These are phyloP conservation scores for Boeremia exigua DNA, from an alignment of 2,329 filamentous ascomycete genomes.

Conservation along the genomic window DNA sequence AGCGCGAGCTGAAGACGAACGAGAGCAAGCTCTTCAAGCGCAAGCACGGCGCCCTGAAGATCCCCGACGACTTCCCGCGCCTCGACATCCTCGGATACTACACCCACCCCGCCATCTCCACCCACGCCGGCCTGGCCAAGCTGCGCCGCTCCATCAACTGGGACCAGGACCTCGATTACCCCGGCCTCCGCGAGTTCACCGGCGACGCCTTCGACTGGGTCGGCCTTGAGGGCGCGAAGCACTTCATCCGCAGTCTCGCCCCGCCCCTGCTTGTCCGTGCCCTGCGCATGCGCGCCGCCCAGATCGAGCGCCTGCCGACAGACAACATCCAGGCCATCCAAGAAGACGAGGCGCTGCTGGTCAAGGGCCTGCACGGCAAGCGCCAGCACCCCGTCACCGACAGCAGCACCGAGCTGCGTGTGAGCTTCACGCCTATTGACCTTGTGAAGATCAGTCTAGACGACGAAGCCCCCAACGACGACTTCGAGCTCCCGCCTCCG, in stretches of 20 bases:
- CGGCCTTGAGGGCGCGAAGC: conserved; percentile 76
- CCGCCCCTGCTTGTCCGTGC: conserved; percentile 74
- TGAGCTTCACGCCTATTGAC: conserved; percentile 77
- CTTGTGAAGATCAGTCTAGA: conserved; percentile 80
- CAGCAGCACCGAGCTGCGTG: conserved; percentile 74
- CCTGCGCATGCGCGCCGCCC: conserved; percentile 50
- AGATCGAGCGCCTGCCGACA: conserved; percentile 23
- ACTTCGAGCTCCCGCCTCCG: conserved; percentile 50
- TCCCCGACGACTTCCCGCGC: conserved; percentile 84
- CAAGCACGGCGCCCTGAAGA: conserved; percentile 73
- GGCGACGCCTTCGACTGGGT: conserved; percentile 87
- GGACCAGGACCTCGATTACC: conserved; percentile 68
- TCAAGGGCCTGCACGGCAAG: conserved; percentile 71
- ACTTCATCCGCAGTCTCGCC: conserved; percentile 81
- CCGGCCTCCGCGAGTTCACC: conserved; percentile 74
- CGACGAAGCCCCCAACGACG: conserved; percentile 74
- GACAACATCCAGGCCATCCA: conserved; percentile 49
- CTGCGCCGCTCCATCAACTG: conserved; percentile 64
- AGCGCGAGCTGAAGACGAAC: conserved; percentile 81
- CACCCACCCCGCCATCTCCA: conserved; percentile 83
- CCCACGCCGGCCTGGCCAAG: conserved; percentile 60
- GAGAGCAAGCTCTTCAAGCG: conserved; percentile 79
- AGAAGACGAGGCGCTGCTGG: conserved; percentile 59
- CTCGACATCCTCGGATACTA: conserved; percentile 83
- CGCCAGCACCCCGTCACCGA: conserved; percentile 78